Evolutionary conservation across 192 early-diverging fungal species (phyloP).

Genomic region (Gigaspora rosea): DNA sequence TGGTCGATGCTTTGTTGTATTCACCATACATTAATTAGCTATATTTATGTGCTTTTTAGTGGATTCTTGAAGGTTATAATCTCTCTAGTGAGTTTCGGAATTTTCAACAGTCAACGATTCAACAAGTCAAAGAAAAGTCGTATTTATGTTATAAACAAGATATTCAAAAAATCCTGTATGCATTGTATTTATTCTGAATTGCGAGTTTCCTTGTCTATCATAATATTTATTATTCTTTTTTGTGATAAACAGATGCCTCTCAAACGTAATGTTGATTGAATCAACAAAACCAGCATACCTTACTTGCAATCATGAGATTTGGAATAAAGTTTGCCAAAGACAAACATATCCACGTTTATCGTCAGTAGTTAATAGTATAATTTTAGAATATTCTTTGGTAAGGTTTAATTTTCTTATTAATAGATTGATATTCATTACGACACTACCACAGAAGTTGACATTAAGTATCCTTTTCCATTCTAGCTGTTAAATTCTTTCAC

Average conservation of each 20-base stretch:
- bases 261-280: slow-evolving; percentile 29
- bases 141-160: slow-evolving; percentile 16
- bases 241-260: slow-evolving; percentile 22
- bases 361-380: slow-evolving; percentile 6
- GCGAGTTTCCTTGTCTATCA: slow-evolving; percentile 7
- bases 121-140: slow-evolving; percentile 18
- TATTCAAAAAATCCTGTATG: slow-evolving; percentile 20
- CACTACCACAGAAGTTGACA: slow-evolving; percentile 2
- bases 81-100: slow-evolving; percentile 17
- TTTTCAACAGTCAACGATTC: slow-evolving; percentile 12
- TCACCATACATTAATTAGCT: slow-evolving; percentile 22
- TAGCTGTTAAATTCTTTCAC: slow-evolving; percentile 24
- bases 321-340: slow-evolving; percentile 16
- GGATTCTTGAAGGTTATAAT: slow-evolving; percentile 20
- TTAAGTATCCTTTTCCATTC: slow-evolving; percentile 11
- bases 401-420: slow-evolving; percentile 30
- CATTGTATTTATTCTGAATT: neutral
- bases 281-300: slow-evolving; percentile 12
- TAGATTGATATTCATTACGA: slow-evolving; percentile 15
- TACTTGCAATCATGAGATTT: slow-evolving; percentile 12
- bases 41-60: slow-evolving; percentile 22
- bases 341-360: neutral
- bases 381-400: slow-evolving; percentile 27
- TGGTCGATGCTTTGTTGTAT: no score
- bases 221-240: slow-evolving; percentile 30